Evolutionary conservation across 106 monocot genomes (phyloP).

Genomic region (Dioscorea dumetorum): DNA sequence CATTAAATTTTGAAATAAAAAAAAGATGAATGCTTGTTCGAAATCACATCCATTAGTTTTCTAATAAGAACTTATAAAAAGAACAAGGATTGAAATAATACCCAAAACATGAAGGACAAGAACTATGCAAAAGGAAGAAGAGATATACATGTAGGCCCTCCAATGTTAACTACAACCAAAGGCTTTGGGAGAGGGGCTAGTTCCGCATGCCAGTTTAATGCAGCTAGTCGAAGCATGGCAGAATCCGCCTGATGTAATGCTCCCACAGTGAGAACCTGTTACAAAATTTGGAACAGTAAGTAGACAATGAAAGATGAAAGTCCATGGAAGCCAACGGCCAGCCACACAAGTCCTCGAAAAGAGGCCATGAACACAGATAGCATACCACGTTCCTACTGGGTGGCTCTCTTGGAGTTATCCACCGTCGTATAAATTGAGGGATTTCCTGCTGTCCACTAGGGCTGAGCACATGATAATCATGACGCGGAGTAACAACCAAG

Average conservation of each 20-base stretch:
- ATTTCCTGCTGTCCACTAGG: slow-evolving; percentile 83
- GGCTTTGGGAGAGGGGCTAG: slow-evolving; percentile 92
- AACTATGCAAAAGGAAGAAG: neutral
- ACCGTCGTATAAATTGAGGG: slow-evolving; percentile 57
- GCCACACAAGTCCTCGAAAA: neutral
- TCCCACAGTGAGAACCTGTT: slow-evolving; percentile 75
- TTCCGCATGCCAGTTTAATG: slow-evolving; percentile 86
- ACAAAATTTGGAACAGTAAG: neutral
- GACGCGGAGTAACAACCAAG: slow-evolving; percentile 78
- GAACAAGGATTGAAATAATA: too few relatives aligned
- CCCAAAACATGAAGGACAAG: too few relatives aligned
- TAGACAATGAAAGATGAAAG: neutral
- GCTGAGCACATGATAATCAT: slow-evolving; percentile 91
- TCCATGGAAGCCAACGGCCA: neutral
- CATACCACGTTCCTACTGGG: slow-evolving; percentile 85
- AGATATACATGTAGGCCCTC: slow-evolving; percentile 87
- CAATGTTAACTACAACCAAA: slow-evolving; percentile 89
- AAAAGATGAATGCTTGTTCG: too few relatives aligned
- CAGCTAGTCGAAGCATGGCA: slow-evolving; percentile 66
- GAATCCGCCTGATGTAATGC: slow-evolving; percentile 92
- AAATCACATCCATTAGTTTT: too few relatives aligned
- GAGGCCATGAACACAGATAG: slow-evolving; percentile 1
- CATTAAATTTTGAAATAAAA: too few relatives aligned
- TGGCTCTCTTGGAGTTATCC: slow-evolving; percentile 90
- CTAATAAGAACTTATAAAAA: too few relatives aligned